These are phyloP conservation scores for Tirmania nivea DNA, from an alignment of 495 filamentous ascomycete species.

Conservation along the genomic window DNA sequence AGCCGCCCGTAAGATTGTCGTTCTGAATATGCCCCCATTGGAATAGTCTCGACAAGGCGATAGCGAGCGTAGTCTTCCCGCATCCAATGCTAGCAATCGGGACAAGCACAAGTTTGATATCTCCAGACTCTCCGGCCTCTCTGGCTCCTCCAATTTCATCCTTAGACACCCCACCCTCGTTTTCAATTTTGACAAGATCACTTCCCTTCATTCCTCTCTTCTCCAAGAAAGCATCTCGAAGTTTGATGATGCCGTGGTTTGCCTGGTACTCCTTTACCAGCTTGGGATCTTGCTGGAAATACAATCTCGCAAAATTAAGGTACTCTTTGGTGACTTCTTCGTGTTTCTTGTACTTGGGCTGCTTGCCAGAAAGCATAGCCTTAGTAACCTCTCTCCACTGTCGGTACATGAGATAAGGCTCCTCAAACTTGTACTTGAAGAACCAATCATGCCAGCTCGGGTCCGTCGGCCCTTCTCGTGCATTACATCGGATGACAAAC, in stretches of 20 bases:
- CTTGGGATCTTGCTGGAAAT: slow-evolving; percentile 40
- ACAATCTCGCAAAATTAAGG: slow-evolving; percentile 51
- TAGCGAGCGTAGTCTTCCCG: slow-evolving; percentile 81
- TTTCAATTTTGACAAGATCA: slow-evolving; percentile 53
- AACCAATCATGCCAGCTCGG: slow-evolving; percentile 66
- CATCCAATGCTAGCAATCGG: slow-evolving; percentile 87
- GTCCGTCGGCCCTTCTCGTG: slow-evolving; percentile 26
- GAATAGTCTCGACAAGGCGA: slow-evolving; percentile 66
- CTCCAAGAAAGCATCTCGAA: slow-evolving; percentile 68
- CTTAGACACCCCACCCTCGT: slow-evolving; percentile 2
- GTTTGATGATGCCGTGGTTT: slow-evolving; percentile 89
- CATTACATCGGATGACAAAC: slow-evolving; percentile 83
- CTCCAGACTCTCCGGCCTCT: slow-evolving; percentile 10
- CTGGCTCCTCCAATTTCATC: slow-evolving; percentile 21
- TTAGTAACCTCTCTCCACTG: slow-evolving; percentile 98
- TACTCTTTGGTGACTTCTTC: slow-evolving; percentile 79
- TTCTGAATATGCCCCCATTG: slow-evolving; percentile 91
- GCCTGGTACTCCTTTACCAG: slow-evolving; percentile 45
- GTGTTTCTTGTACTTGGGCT: slow-evolving; percentile 66
- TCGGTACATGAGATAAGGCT: slow-evolving; percentile 93
- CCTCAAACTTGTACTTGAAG: slow-evolving; percentile 99
- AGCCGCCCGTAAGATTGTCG: slow-evolving; percentile 71
- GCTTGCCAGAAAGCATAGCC: slow-evolving; percentile 52
- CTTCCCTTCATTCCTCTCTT: slow-evolving; percentile 63
- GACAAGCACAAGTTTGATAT: slow-evolving; percentile 33